These are phyloP conservation scores for Boletus patriciae DNA, from an alignment of 768 basidiomycete species.

Conservation along the genomic window DNA sequence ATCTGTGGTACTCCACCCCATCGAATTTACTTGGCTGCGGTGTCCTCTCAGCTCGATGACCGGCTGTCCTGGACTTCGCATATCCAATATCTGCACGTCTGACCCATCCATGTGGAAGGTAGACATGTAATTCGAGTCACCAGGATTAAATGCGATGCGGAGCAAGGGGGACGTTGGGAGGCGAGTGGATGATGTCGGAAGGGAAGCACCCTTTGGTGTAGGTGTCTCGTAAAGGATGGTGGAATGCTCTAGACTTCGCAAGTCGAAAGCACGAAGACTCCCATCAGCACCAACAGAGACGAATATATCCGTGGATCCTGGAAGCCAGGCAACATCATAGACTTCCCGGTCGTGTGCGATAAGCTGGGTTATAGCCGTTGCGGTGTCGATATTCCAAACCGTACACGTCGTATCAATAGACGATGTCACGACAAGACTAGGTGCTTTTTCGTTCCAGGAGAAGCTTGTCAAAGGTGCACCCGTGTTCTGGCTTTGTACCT, in stretches of 20 bases:
- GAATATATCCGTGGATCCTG: slow-evolving; percentile 93
- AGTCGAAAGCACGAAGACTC: slow-evolving; percentile 92
- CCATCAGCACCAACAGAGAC: slow-evolving; percentile 98
- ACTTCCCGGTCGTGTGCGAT: slow-evolving; percentile 97
- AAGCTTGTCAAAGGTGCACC: slow-evolving; percentile 95
- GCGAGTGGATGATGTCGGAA: slow-evolving; percentile 58
- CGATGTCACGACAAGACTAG: slow-evolving; percentile 91
- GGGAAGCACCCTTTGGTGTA: slow-evolving; percentile 68
- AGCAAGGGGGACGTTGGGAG: slow-evolving; percentile 80
- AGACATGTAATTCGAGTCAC: slow-evolving; percentile 92
- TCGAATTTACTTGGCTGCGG: slow-evolving; percentile 75
- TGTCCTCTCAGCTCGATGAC: slow-evolving; percentile 91
- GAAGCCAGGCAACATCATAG: slow-evolving; percentile 98
- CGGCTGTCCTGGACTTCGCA: slow-evolving; percentile 94
- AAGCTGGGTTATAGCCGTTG: slow-evolving; percentile 92
- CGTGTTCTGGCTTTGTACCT: slow-evolving; percentile 79
- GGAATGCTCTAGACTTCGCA: slow-evolving; percentile 94
- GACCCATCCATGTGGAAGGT: slow-evolving; percentile 94
- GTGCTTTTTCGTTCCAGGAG: slow-evolving; percentile 94
- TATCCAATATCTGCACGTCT: slow-evolving; percentile 92
- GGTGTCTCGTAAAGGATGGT: slow-evolving; percentile 97
- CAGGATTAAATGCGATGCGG: slow-evolving; percentile 87
- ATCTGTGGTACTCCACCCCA: slow-evolving; percentile 88
- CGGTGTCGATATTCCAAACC: slow-evolving; percentile 96
- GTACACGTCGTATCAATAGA: slow-evolving; percentile 99